These are phyloP conservation scores for Beauveria brongniartii DNA, from an alignment of 2,329 filamentous ascomycete genomes.

Conservation along the genomic window DNA sequence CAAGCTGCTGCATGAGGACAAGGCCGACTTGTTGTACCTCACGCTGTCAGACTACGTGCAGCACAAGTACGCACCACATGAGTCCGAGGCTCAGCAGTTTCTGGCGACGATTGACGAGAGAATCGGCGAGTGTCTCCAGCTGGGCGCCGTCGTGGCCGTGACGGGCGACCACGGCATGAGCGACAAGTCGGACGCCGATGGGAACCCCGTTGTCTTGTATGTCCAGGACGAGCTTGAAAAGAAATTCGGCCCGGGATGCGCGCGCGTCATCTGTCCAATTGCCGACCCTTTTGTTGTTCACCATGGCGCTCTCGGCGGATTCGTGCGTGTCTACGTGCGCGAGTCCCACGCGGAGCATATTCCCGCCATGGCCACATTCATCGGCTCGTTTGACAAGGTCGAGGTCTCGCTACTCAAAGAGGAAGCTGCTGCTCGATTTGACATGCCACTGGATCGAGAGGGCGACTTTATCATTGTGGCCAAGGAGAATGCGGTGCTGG, in stretches of 20 bases:
- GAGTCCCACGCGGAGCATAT: conserved; percentile 13
- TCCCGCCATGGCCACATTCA: conserved; percentile 21
- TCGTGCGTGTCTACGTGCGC: conserved; percentile 32
- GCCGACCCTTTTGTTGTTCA: conserved; percentile 35
- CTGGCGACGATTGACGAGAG: conserved; percentile 26
- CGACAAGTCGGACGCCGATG: conserved; percentile 26
- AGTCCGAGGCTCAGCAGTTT: conserved; percentile 29
- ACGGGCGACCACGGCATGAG: conserved; percentile 38
- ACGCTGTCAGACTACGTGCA: conserved; percentile 38
- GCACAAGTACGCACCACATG: conserved; percentile 32
- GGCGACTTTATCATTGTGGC: conserved; percentile 33
- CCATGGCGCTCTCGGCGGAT: conserved; percentile 33
- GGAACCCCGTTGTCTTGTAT: conserved; percentile 30
- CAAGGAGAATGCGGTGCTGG: conserved; percentile 28
- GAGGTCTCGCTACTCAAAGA: conserved; percentile 23
- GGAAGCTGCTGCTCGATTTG: conserved; percentile 25
- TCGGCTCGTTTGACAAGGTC: conserved; percentile 23
- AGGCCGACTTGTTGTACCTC: conserved; percentile 33
- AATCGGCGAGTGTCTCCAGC: conserved; percentile 22
- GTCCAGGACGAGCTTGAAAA: conserved; percentile 28
- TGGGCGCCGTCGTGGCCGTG: conserved; percentile 29
- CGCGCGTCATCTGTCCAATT: conserved; percentile 35
- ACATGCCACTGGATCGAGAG: conserved; percentile 32
- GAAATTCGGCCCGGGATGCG: conserved; percentile 22
- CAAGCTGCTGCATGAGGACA: conserved; percentile 30